phyloP scores from a whole-genome alignment of 306 rosid species.

The Casuarina glauca region DNA sequence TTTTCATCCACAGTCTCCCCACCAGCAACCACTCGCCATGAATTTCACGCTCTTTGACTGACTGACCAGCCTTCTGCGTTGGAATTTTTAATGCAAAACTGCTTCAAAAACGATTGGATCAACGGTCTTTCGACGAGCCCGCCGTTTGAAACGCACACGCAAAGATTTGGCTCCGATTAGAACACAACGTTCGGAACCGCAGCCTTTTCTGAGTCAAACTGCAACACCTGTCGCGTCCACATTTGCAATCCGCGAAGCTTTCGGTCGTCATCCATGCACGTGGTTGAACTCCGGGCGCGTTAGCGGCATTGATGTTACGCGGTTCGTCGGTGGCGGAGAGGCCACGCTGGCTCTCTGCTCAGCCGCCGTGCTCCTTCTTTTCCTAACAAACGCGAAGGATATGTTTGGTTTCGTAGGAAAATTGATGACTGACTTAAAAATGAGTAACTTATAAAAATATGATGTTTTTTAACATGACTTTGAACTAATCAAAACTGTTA shows the following conservation, averaged over 20 bases:
- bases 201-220: slow-evolving; percentile 3
- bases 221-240: neutral
- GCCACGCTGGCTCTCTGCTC: neutral
- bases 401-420: neutral
- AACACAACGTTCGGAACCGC: neutral
- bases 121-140: no score
- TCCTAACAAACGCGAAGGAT: neutral
- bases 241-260: neutral
- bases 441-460: no score
- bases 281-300: slow-evolving; percentile 25
- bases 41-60: neutral
- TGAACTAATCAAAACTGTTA: no score
- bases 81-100: no score
- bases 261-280: slow-evolving; percentile 15
- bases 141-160: no score
- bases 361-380: neutral
- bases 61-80: neutral
- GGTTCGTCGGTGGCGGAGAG: neutral
- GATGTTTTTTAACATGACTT: no score
- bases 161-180: no score
- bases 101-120: no score
- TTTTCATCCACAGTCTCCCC: neutral
- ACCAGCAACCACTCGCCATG: neutral
- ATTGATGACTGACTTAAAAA: no score
- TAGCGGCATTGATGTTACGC: neutral